Evolutionary conservation across 208 protist genomes (phyloP).

Genomic region (Wallacemonas sp.): DNA sequence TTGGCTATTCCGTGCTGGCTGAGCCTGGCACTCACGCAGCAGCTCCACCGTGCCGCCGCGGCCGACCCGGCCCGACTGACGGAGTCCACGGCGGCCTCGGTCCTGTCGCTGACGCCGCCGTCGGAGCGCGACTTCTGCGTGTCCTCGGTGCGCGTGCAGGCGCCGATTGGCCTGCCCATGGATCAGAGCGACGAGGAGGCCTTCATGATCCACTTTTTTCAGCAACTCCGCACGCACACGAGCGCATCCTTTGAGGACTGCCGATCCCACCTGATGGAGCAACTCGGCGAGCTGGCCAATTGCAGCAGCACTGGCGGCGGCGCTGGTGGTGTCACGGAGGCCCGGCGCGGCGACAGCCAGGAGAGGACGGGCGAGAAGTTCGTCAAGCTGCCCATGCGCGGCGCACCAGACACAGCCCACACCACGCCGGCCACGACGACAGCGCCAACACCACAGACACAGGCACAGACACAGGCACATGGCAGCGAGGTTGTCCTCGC

Average conservation of each 20-base stretch:
- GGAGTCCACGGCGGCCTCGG: background rate
- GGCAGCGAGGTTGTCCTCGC: constrained; percentile 4
- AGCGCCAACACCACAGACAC: background rate
- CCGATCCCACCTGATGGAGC: background rate
- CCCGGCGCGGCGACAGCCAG: background rate
- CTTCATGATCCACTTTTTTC: constrained; percentile 5
- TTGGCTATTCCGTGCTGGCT: constrained; percentile 13
- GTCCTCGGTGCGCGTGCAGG: constrained; percentile 10
- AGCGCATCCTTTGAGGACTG: background rate
- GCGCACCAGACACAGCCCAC: no score
- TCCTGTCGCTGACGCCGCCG: background rate
- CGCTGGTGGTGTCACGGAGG: no score
- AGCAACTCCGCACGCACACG: constrained; percentile 4
- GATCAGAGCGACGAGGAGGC: constrained; percentile 18
- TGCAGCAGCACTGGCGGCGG: background rate
- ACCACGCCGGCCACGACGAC: background rate
- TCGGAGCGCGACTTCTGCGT: constrained; percentile 4
- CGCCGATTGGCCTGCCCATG: constrained; percentile 8
- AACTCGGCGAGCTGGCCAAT: constrained; percentile 8
- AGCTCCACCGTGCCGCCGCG: constrained; percentile 1
- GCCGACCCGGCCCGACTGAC: background rate
- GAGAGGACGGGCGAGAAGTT: no score
- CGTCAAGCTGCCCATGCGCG: no score
- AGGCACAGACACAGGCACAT: background rate
- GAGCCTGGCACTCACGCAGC: constrained; percentile 10